phyloP scores from a whole-genome alignment of 2,329 filamentous ascomycete genomes.

The Aspergillus fischeri region DNA sequence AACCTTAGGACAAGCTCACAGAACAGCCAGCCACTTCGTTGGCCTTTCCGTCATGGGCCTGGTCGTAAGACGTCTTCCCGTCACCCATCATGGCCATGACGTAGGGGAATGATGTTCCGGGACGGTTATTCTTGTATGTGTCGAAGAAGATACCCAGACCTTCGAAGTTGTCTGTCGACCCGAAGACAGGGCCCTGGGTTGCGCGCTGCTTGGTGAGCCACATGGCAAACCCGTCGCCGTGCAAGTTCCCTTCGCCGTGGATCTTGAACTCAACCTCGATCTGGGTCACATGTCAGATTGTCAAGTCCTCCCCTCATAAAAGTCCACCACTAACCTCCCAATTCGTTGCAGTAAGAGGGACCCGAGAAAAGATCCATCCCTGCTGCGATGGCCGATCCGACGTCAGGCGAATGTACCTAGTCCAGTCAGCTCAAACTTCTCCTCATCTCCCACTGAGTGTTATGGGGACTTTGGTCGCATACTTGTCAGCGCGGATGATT shows the following conservation, averaged over 20 bases:
- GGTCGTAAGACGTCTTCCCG: slow-evolving; percentile 83
- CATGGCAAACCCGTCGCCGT: slow-evolving; percentile 95
- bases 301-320: background rate
- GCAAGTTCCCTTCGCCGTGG: slow-evolving; percentile 80
- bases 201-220: slow-evolving; percentile 96
- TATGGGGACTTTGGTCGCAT: slow-evolving; percentile 9
- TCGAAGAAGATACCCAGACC: slow-evolving; percentile 94
- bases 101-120: slow-evolving; percentile 91
- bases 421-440: slow-evolving; percentile 9
- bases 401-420: slow-evolving; percentile 85
- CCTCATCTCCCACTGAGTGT: background rate
- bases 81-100: slow-evolving; percentile 99
- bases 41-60: slow-evolving; percentile 88
- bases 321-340: slow-evolving; percentile 64
- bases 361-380: slow-evolving; percentile 90
- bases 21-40: slow-evolving; percentile 94
- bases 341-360: slow-evolving; percentile 94
- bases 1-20: slow-evolving; percentile 37
- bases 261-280: slow-evolving; percentile 95
- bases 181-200: slow-evolving; percentile 78
- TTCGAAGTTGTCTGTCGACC: slow-evolving; percentile 82
- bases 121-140: slow-evolving; percentile 99
- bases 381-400: slow-evolving; percentile 85
- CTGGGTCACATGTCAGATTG: slow-evolving; percentile 31
- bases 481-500: slow-evolving; percentile 68